Base-by-base conservation (phyloP, 495 filamentous ascomycete species). In the Hypoxylon lenormandii region DNA sequence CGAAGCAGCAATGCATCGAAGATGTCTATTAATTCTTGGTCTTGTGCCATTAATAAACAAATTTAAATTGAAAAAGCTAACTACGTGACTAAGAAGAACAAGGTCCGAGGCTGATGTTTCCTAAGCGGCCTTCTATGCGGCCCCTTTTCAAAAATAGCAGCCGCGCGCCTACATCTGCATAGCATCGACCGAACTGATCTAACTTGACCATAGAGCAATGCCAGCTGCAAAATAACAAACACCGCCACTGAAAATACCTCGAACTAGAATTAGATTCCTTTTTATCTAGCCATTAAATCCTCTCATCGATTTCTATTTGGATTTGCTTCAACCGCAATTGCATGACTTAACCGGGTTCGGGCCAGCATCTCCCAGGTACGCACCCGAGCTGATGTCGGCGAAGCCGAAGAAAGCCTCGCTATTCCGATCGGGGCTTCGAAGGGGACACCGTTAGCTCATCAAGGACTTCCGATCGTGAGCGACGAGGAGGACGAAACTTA, bases 401-500 rank as follows among this genome's bases (percentile, higher is more conserved):
- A 74, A 74, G 8, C 67, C 67, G 37, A 71, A 74, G 60, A 67
- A 71, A 11, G 67, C 67, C 13, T 55, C 22, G 15, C 55, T 30
- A 22, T 61, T 37, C 3, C 60, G 50, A 21, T 46, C 48, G 4
- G 63, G 51, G 21, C 70, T 73, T 40, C 16, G 38, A 37, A 40
- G 11, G 13, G 16, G 3, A 33, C 11, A 4, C 42, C 8, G 28
- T 66, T 42, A 66, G 61, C 52, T 16, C 0, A 22, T 33, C 15
- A 10, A 15, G 2, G 13, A 13, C 21, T 28, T 38, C 28, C 19
- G n/a, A 1, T 21, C 1, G 21, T 0, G 22, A 18, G 38, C 10
- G 13, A 38, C 5, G 16, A 10, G 6, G 0, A 30, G 19, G 6
- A 13, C 1, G 11, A 15, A 47, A 28, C 67, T 57, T 59, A 74